phyloP scores from a whole-genome alignment of 805 yeast genomes.

The Metschnikowia rubicola region DNA sequence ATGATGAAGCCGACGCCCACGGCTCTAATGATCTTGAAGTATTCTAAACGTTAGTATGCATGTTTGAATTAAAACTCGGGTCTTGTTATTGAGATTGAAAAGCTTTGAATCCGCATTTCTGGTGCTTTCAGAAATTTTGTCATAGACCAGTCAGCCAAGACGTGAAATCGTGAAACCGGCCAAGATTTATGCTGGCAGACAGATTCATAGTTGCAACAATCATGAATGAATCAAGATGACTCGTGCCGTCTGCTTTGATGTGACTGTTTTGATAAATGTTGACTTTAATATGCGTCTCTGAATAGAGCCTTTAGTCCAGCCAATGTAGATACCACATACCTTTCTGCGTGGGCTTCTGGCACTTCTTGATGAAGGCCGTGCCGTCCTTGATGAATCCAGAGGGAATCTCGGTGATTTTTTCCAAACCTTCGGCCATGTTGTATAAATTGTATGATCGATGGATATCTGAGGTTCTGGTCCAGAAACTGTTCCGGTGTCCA shows the following conservation, averaged over 20 bases:
- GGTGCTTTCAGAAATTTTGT: no score
- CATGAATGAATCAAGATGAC: no score
- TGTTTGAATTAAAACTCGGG: no score
- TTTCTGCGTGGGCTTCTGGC: conserved; percentile 87
- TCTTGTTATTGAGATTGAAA: no score
- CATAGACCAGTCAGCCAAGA: no score
- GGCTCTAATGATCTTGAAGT: conserved; percentile 83
- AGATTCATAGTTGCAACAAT: no score
- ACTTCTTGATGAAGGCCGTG: conserved; percentile 78
- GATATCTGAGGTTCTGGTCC: background rate
- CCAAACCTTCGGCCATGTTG: conserved; percentile 57
- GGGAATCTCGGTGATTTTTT: conserved; percentile 81
- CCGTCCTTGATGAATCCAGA: conserved; percentile 91
- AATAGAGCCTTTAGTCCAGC: background rate
- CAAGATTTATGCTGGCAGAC: no score
- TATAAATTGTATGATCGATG: background rate
- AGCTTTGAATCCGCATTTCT: no score
- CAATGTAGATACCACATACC: conserved; percentile 40
- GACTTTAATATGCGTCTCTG: background rate
- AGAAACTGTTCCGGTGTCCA: conserved; percentile 9
- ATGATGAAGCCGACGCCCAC: conserved; percentile 95
- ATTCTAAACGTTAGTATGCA: conserved; percentile 52
- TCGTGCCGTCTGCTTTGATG: no score
- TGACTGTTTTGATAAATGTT: no score
- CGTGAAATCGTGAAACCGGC: no score